Conservation (phyloP, 192 early-diverging fungal genomes). For the Dimargaris cristalligena region DNA sequence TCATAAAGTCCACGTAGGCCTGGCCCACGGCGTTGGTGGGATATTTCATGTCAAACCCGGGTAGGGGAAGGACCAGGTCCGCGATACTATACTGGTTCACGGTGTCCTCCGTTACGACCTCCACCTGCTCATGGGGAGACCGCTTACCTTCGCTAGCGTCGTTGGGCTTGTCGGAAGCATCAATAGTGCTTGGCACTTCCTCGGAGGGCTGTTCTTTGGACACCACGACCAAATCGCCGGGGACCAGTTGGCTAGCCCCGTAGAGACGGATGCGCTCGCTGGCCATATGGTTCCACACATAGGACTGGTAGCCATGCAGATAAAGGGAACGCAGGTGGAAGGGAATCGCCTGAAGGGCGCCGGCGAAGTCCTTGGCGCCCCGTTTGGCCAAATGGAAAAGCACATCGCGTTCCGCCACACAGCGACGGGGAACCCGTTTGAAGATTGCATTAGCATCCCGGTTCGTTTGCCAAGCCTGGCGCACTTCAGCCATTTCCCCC, state of each 20-base stretch:
- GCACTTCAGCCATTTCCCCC: slow-evolving; percentile 39
- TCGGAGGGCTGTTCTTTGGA: slow-evolving; percentile 14
- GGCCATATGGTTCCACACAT: slow-evolving; percentile 79
- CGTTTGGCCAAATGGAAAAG: slow-evolving; percentile 37
- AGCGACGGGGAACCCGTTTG: slow-evolving; percentile 42
- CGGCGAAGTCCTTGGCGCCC: slow-evolving; percentile 26
- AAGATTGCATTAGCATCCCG: slow-evolving; percentile 43
- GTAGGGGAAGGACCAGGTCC: slow-evolving; percentile 87
- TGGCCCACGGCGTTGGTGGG: slow-evolving; percentile 53
- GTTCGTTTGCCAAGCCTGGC: slow-evolving; percentile 45
- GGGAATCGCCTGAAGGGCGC: slow-evolving; percentile 58
- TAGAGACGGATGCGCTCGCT: slow-evolving; percentile 50
- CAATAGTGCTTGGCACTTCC: slow-evolving; percentile 12
- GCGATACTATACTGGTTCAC: slow-evolving; percentile 49
- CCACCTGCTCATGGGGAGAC: too few relatives aligned
- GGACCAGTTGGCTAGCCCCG: slow-evolving; percentile 42
- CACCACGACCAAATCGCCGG: slow-evolving; percentile 71
- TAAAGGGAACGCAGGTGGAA: slow-evolving; percentile 81
- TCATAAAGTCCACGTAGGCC: slow-evolving; percentile 55
- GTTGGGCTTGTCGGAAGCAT: background rate
- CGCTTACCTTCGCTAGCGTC: slow-evolving; percentile 10
- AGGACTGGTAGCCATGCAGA: slow-evolving; percentile 91
- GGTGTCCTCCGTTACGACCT: slow-evolving; percentile 51
- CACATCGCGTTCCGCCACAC: slow-evolving; percentile 55
- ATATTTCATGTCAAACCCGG: slow-evolving; percentile 61